Base-by-base conservation (phyloP, 2,329 filamentous ascomycete genomes). In the Hymenoscyphus fraxineus region DNA sequence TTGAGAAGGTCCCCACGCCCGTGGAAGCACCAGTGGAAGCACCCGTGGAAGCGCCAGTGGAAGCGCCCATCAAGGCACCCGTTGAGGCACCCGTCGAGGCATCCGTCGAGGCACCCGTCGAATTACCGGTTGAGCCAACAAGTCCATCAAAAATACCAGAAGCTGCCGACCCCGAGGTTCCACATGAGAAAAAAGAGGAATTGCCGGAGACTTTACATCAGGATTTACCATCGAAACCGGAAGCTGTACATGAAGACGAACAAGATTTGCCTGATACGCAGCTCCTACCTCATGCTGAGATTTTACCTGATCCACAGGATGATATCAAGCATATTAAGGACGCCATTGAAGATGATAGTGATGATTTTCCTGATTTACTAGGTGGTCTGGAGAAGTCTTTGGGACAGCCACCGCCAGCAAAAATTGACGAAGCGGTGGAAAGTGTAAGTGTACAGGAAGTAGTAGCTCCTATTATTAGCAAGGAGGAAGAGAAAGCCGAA, bases 381-480 rank as follows among this genome's bases (percentile, higher is more conserved):
- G 71, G 72, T 13, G 67, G 71, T 15, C 56, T 74, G 27, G 71
- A 73, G 61, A 73, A 68, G 55, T 68, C 68, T 22, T 61, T 73
- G 19, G 63, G 69, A 44, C 64, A 66, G 32, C 60, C 63, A 9
- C 47, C 60, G 22, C 47, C 60, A 9, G 16, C 38, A 12, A 39
- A 41, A 9, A 41, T 32, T 51, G 41, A 60, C 12, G 22, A 40
- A 22, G 22, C 39, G 38, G 58, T 22, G 7, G 39, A 59, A 31
- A 27, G 10, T 16, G 58, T 10, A 31, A 27, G 9, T 16, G 58
- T 10, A n/a, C 44, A n/a, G 44, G 7, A 51, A 51, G 19, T 22
- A 22, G 19, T 51, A 22, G 44, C 44, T 51, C n/a, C 6, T 51
- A 31, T 40, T 27, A n/a, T 39, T 16, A 22, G 44, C 16, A 27